These are phyloP conservation scores for Hanseniaspora meyeri DNA, from an alignment of 805 yeast species.

Conservation along the genomic window DNA sequence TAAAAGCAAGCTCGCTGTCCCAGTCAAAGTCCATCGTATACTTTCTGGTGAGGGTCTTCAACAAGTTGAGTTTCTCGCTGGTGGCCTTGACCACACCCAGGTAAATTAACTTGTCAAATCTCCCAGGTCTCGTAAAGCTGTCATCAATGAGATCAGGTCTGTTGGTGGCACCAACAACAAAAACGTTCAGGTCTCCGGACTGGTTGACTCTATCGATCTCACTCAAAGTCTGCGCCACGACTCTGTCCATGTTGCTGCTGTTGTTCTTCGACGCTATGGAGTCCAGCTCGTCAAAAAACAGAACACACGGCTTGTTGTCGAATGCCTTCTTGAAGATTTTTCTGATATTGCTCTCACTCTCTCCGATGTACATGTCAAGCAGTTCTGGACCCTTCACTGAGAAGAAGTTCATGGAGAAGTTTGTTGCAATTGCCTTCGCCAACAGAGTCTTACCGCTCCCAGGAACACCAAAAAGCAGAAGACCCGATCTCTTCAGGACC, in stretches of 20 bases:
- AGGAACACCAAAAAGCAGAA: conserved; percentile 93
- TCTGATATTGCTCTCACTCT: conserved; percentile 93
- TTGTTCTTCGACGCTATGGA: conserved; percentile 91
- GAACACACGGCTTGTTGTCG: conserved; percentile 95
- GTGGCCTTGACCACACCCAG: conserved; percentile 86
- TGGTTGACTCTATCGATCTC: conserved; percentile 92
- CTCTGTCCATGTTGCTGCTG: conserved; percentile 89
- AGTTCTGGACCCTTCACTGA: conserved; percentile 96
- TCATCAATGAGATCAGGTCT: conserved; percentile 92
- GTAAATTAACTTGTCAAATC: conserved; percentile 91
- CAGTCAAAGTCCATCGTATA: conserved; percentile 49
- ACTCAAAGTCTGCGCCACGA: conserved; percentile 87
- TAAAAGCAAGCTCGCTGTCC: conserved; percentile 45
- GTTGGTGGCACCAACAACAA: conserved; percentile 97
- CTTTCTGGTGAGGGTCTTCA: conserved; percentile 81
- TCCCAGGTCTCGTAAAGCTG: conserved; percentile 82
- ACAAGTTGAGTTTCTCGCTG: conserved; percentile 72
- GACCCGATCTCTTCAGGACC: conserved; percentile 85
- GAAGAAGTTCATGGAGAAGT: conserved; percentile 85
- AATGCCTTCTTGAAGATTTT: conserved; percentile 87
- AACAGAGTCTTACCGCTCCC: conserved; percentile 94
- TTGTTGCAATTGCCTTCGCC: conserved; percentile 95
- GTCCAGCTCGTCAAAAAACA: conserved; percentile 93
- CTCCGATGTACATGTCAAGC: conserved; percentile 95
- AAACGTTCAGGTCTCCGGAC: conserved; percentile 66